Evolutionary conservation across 1,139 yeast genomes (phyloP).

Genomic region (Blastobotrys arbuscula): DNA sequence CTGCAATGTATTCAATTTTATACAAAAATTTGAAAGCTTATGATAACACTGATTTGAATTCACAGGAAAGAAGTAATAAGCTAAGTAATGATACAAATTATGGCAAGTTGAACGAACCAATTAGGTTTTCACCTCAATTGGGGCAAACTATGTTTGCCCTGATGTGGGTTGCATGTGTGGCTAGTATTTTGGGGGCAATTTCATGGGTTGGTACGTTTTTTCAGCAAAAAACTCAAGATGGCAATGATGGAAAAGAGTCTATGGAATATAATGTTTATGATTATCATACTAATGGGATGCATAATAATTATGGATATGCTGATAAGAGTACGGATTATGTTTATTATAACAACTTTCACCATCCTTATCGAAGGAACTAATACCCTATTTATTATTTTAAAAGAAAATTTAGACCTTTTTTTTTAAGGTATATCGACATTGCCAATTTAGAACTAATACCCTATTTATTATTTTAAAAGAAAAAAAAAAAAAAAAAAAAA

Average conservation of each 20-base stretch:
- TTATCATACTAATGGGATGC: background rate
- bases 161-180: conserved; percentile 2
- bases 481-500: too few relatives aligned
- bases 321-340: background rate
- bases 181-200: background rate
- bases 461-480: too few relatives aligned
- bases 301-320: background rate
- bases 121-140: conserved; percentile 1
- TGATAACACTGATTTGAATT: background rate
- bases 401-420: too few relatives aligned
- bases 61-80: background rate
- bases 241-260: background rate
- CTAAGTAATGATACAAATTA: background rate
- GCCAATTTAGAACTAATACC: too few relatives aligned
- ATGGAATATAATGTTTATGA: background rate
- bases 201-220: background rate
- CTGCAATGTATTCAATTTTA: conserved; percentile 1
- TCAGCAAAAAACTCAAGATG: background rate
- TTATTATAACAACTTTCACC: background rate
- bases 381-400: too few relatives aligned
- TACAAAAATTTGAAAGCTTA: conserved; percentile 1
- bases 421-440: too few relatives aligned
- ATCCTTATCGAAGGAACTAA: background rate
- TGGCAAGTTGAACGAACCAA: background rate
- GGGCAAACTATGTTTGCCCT: conserved; percentile 3